Percentiles rank a stretch among this genome's conserved stretches.
phyloP scores from a whole-genome alignment of 176 grass and related monocot species.

The Chrysopogon serrulatus region DNA sequence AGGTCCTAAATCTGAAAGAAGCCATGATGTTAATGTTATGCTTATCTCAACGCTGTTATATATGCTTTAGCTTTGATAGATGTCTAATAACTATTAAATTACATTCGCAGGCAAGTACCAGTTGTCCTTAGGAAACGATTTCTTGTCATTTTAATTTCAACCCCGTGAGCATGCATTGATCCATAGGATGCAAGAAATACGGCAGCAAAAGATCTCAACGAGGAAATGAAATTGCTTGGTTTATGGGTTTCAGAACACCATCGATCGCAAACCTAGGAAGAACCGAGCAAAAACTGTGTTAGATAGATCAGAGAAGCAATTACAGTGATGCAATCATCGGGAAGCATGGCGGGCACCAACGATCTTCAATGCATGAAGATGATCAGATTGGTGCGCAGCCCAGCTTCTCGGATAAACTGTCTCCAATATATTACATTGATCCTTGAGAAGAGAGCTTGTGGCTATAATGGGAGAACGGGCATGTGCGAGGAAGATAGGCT shows the following conservation, averaged over 20 bases:
- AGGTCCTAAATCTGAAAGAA: constrained; percentile 20
- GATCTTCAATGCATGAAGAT: not conserved
- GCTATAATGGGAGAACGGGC: not conserved
- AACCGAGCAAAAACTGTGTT: constrained; percentile 22
- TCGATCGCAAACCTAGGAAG: not conserved
- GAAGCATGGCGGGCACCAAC: constrained; percentile 15
- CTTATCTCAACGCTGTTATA: not conserved
- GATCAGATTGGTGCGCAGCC: not conserved
- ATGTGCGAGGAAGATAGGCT: not conserved
- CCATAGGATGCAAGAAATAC: constrained; percentile 3
- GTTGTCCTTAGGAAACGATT: not conserved
- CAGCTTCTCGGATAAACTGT: not conserved
- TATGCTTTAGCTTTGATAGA: not conserved
- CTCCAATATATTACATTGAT: not conserved
- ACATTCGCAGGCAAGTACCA: constrained; percentile 1
- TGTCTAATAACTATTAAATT: not conserved
- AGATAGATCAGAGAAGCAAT: constrained; percentile 23
- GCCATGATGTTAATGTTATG: not conserved
- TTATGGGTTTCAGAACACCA: not conserved
- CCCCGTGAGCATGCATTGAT: constrained; percentile 6
- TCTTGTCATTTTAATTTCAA: not conserved
- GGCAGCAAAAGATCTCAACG: not conserved
- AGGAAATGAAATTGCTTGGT: not conserved
- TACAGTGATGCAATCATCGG: constrained; percentile 35
- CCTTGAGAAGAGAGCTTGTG: not conserved